Evolutionary conservation across 441 rosid genomes (phyloP), one percentile per base, ranked within the genome.

Genomic region (Erysimum pusillum): DNA sequence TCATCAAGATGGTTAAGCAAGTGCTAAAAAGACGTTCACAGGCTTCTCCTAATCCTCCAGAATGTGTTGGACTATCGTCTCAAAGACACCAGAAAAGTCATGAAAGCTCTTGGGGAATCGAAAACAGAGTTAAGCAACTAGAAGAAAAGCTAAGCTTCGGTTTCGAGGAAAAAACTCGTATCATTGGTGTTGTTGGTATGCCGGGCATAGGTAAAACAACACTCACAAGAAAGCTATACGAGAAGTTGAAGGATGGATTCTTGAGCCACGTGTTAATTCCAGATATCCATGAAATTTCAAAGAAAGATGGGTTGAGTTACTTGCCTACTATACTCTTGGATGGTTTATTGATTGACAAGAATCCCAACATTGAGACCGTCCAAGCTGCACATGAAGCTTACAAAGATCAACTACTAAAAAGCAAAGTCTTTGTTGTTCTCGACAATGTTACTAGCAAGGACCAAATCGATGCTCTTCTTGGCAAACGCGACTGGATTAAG

Each of bases 171-270:
- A 67, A 52, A 38, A 75, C 78, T 67, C 53, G 78, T 46, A 57
- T 3, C n/a, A 9, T 75, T 3, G 78, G 78, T 44, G 66, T 74
- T n/a, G 78, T 74, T 25, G 78, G 78, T 6, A 66, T 66, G 73
- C 78, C 70, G 0, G 77, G 77, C 9, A 73, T 73, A 0, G 79
- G 79, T 39, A 75, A 75, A 60, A 60, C 74, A 6, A 76, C 80
- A n/a, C 70, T 76, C 0, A 14, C 22, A 1, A 44, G 10, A 14
- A 17, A 31, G 18, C 39, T 67, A 4, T 67, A 34, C 9, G 48
- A 51, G 6, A 5, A 18, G 0, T 36, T 0, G 4, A 49, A 67
- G 11, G 25, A 20, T 2, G 2, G 13, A 2, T 67, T 67, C 35
- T 15, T 12, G 7, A 35, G 12, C 0, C 34, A 61, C 1, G 54